These are phyloP conservation scores for Cucurbita ficifolia DNA, from an alignment of 306 rosid species.

Conservation along the genomic window DNA sequence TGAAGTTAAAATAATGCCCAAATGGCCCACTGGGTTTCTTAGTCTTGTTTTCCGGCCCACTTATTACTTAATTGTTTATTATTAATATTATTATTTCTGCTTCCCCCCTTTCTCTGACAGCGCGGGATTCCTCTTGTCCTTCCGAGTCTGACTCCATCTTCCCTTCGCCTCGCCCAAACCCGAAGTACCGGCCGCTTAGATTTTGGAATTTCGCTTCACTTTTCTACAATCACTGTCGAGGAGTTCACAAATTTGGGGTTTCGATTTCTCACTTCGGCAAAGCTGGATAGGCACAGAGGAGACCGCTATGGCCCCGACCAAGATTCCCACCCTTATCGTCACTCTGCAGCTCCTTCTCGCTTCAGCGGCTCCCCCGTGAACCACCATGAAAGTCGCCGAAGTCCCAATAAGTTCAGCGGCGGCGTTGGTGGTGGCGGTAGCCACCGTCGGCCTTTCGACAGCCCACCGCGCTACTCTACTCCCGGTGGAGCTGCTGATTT, in stretches of 20 bases:
- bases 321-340: conserved; percentile 32
- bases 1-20: too few relatives aligned
- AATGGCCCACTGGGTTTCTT: too few relatives aligned
- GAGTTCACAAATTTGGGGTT: conserved; percentile 3
- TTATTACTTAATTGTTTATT: neutral
- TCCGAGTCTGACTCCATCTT: conserved; percentile 1
- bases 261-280: conserved; percentile 26
- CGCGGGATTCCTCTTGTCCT: conserved; percentile 4
- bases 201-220: neutral
- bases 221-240: neutral
- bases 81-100: neutral
- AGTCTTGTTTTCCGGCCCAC: neutral
- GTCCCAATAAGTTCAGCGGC: conserved; percentile 32
- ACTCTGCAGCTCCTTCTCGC: conserved; percentile 41
- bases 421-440: conserved; percentile 10
- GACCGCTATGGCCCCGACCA: conserved; percentile 50
- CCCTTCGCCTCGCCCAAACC: neutral
- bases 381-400: conserved; percentile 25
- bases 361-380: conserved; percentile 54
- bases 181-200: neutral
- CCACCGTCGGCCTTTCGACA: conserved; percentile 36
- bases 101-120: neutral
- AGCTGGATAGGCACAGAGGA: conserved; percentile 90
- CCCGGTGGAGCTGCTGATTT: conserved; percentile 23
- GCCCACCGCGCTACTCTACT: conserved; percentile 48